phyloP scores from a whole-genome alignment of 2,329 filamentous ascomycete genomes.

The Dothiorella sarmentorum region DNA sequence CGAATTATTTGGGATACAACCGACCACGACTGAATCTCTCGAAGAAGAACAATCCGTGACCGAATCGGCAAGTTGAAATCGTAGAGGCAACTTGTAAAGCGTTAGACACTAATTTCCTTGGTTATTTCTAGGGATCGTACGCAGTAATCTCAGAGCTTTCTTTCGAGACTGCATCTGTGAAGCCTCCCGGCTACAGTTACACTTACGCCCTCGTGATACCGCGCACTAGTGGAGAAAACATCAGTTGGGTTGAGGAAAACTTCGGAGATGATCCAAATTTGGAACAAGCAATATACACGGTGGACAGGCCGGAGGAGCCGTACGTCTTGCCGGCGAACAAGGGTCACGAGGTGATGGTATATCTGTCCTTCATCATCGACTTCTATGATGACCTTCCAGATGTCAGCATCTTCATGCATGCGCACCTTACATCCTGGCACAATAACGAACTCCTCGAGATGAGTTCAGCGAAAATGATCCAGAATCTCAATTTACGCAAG shows the following conservation, averaged over 20 bases:
- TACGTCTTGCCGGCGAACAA: conserved; percentile 23
- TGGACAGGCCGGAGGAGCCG: conserved; percentile 18
- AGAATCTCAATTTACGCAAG: conserved; percentile 31
- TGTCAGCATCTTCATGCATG: conserved; percentile 25
- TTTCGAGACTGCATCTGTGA: conserved; percentile 29
- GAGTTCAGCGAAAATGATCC: conserved; percentile 33
- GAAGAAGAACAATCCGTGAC: neutral
- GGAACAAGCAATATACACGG: conserved; percentile 21
- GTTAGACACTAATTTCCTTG: neutral
- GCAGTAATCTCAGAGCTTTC: conserved; percentile 4
- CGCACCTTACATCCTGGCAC: conserved; percentile 19
- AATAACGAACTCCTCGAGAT: conserved; percentile 27
- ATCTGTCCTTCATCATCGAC: conserved; percentile 27
- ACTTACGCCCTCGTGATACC: conserved; percentile 49
- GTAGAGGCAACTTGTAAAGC: no score
- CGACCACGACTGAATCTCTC: no score
- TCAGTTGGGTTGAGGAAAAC: conserved; percentile 46
- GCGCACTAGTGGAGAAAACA: conserved; percentile 44
- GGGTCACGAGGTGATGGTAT: conserved; percentile 26
- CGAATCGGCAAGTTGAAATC: neutral
- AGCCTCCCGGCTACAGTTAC: conserved; percentile 44
- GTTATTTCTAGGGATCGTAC: neutral
- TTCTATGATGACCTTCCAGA: conserved; percentile 25
- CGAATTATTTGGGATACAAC: no score
- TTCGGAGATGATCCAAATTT: conserved; percentile 38